Conservation (phyloP, 371 early-diverging fungal species). For the Choanephora cucurbitarum region DNA sequence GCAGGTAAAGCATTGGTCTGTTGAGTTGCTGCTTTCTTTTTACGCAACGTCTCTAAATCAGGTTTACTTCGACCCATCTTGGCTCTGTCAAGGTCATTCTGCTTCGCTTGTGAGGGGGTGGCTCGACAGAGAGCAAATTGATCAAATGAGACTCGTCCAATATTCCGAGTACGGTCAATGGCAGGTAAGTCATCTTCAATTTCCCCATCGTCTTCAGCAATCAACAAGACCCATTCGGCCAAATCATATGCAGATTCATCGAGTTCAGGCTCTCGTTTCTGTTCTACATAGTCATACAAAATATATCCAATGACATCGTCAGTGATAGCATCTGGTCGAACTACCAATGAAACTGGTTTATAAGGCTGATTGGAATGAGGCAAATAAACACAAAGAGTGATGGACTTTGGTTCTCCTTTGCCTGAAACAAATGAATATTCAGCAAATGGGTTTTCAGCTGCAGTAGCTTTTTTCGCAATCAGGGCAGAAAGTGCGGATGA, state of each 20-base stretch:
- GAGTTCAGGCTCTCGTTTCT: conserved; percentile 63
- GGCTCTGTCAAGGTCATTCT: conserved; percentile 46
- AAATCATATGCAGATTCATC: conserved; percentile 66
- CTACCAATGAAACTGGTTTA: conserved; percentile 68
- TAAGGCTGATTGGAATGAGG: conserved; percentile 53
- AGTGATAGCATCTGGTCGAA: conserved; percentile 82
- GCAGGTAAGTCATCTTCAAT: conserved; percentile 97
- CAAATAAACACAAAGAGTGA: conserved; percentile 69
- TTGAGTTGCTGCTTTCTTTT: conserved; percentile 22
- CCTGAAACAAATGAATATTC: conserved; percentile 68
- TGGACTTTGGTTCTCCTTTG: conserved; percentile 58
- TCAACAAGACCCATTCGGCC: conserved; percentile 83
- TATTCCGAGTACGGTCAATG: conserved; percentile 83
- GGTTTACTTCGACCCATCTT: conserved; percentile 43
- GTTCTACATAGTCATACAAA: conserved; percentile 79
- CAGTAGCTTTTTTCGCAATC: conserved; percentile 60
- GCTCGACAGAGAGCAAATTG: conserved; percentile 90
- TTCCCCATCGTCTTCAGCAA: conserved; percentile 93
- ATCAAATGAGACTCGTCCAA: conserved; percentile 85
- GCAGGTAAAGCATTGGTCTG: background rate
- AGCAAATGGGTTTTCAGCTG: conserved; percentile 74
- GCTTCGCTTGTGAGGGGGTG: conserved; percentile 66
- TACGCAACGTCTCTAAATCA: conserved; percentile 22
- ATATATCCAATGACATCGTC: conserved; percentile 92
- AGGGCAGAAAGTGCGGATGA: conserved; percentile 64